Evolutionary conservation across 306 rosid species (phyloP), one percentile per base, ranked within the genome.

Genomic region (Alnus rubra): DNA sequence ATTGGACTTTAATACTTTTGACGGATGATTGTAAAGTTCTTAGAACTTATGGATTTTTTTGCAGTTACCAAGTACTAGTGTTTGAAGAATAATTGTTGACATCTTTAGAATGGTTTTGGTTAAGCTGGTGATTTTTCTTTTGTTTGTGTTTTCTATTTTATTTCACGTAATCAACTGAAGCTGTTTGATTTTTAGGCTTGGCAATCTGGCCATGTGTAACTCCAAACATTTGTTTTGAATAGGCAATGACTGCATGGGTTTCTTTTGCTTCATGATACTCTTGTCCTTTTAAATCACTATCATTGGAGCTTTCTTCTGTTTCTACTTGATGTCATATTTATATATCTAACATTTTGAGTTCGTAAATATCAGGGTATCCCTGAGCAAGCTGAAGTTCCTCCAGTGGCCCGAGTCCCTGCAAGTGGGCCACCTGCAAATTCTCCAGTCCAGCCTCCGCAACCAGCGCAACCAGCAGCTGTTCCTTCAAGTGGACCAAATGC

Each of bases 401-500:
- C 86, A 79, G 86, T 80, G 30, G 81, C 89, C 30, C 83, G 47
- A 73, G 88, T 69, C 19, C 92, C 94, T 74, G 84, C 87, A 74
- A 63, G 86, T 71, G 83, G 77, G 9, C 88, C 78, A 76, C 87
- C 86, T 9, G 73, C 86, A 48, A 80, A 81, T 73, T 77, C 89
- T 83, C 76, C 90, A 2, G 79, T 84, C 67, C 91, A 84, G 60
- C 80, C 94, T 84, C 87, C 87, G 12, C 96, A 86, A 73, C 79
- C 88, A 5, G 87, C 86, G 69, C 98, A 90, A 74, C 93, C 91
- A 69, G 90, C 92, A 48, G 39, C 93, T 56, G 88, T 69, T 71
- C 79, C 96, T 48, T 73, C 98, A 44, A 74, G 82, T 70, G 97
- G 94, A 52, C 98, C 98, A 67, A 94, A 94, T 84, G 93, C 98